phyloP scores from a whole-genome alignment of 768 basidiomycete genomes.

The Obba rivulosa region DNA sequence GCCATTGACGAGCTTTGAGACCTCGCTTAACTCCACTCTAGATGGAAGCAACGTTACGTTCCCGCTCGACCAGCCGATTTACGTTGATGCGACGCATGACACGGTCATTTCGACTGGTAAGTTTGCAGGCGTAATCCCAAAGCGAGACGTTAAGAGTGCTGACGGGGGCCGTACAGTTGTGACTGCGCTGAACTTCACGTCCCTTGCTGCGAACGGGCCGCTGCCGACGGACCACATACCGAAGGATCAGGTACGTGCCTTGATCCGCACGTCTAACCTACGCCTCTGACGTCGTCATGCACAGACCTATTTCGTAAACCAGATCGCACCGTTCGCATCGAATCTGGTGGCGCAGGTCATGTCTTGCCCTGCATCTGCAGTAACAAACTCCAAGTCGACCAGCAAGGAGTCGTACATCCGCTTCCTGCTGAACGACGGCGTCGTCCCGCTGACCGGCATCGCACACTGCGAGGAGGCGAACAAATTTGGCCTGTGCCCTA shows the following conservation, averaged over 20 bases:
- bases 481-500: constrained; percentile 36
- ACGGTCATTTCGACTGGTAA: constrained; percentile 35
- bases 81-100: constrained; percentile 43
- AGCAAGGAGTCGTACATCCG: constrained; percentile 28
- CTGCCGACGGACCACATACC: constrained; percentile 33
- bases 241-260: constrained; percentile 20
- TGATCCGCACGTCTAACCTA: background rate
- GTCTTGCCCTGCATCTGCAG: constrained; percentile 27
- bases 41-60: constrained; percentile 33
- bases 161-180: constrained; percentile 24
- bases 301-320: constrained; percentile 34
- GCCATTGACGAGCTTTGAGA: constrained; percentile 32
- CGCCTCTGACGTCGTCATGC: background rate
- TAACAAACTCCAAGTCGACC: constrained; percentile 12
- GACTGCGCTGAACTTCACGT: constrained; percentile 41
- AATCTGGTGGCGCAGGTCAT: constrained; percentile 44
- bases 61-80: constrained; percentile 34
- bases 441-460: constrained; percentile 40
- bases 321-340: constrained; percentile 43
- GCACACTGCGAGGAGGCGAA: constrained; percentile 32
- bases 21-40: constrained; percentile 42
- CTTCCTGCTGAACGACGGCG: constrained; percentile 45
- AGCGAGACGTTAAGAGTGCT: background rate
- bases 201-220: constrained; percentile 36
- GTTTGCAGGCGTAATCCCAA: background rate